These are phyloP conservation scores for Botryotinia calthae DNA, from an alignment of 2,329 filamentous ascomycete species.

Conservation along the genomic window DNA sequence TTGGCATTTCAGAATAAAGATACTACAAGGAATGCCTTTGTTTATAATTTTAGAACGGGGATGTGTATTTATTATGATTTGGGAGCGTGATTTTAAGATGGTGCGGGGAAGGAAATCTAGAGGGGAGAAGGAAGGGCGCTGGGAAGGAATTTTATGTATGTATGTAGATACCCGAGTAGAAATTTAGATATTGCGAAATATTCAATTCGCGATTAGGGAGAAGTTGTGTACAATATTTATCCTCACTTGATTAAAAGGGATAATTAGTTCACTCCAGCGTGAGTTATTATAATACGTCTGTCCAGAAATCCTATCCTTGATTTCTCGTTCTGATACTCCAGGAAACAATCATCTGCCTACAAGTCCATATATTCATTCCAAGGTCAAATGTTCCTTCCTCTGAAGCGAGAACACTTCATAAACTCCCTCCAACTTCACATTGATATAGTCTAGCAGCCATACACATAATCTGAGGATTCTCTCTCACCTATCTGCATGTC, in stretches of 20 bases:
- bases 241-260: background rate
- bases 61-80: slow-evolving; percentile 86
- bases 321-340: background rate
- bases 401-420: background rate
- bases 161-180: slow-evolving; percentile 15
- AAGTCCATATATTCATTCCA: background rate
- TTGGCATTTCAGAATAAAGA: slow-evolving; percentile 60
- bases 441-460: background rate
- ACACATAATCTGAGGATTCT: background rate
- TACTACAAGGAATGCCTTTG: slow-evolving; percentile 70
- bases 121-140: background rate
- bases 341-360: background rate
- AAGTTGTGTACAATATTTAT: background rate
- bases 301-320: background rate
- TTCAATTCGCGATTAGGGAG: background rate
- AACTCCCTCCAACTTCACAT: background rate
- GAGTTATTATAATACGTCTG: background rate
- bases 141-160: background rate
- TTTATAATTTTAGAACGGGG: slow-evolving; percentile 88
- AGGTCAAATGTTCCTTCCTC: background rate
- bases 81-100: slow-evolving; percentile 35
- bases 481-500: background rate
- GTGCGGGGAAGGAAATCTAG: background rate
- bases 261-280: background rate
- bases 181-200: background rate